These are phyloP conservation scores for Amylocarpus encephaloides DNA, from an alignment of 2,329 filamentous ascomycete species.

Conservation along the genomic window DNA sequence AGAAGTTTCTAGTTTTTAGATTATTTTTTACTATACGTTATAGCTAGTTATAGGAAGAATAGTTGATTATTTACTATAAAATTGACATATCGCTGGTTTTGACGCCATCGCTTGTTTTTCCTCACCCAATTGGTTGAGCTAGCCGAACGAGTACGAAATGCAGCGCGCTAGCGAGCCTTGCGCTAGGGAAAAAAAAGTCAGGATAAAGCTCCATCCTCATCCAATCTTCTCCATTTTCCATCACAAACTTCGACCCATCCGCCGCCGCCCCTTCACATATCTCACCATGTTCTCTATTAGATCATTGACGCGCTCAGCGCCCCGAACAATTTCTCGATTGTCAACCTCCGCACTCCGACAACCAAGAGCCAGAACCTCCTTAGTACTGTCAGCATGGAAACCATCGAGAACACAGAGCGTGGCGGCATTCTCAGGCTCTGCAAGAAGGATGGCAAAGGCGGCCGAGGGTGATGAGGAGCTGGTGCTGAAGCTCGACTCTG, in stretches of 20 bases:
- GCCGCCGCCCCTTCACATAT: constrained; percentile 6
- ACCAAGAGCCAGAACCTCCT: constrained; percentile 35
- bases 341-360: constrained; percentile 45
- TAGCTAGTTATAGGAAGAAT: too few species aligned
- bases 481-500: constrained; percentile 75
- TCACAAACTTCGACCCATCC: constrained; percentile 7
- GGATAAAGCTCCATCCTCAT: constrained; percentile 1
- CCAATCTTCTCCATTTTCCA: constrained; percentile 5
- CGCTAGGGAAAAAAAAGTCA: constrained; percentile 14
- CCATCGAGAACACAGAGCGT: constrained; percentile 24
- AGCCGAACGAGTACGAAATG: too few species aligned
- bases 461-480: constrained; percentile 69
- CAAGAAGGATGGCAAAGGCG: constrained; percentile 34
- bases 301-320: constrained; percentile 58
- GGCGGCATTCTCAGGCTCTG: constrained; percentile 35
- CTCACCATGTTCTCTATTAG: constrained; percentile 62
- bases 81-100: too few species aligned
- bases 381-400: constrained; percentile 27
- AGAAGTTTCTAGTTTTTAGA: too few species aligned
- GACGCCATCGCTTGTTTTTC: too few species aligned
- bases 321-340: constrained; percentile 56
- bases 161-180: constrained; percentile 11
- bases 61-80: too few species aligned
- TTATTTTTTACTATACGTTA: too few species aligned
- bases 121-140: too few species aligned